Evolutionary conservation across 805 yeast genomes (phyloP).

Genomic region (Metschnikowia arizonensis): DNA sequence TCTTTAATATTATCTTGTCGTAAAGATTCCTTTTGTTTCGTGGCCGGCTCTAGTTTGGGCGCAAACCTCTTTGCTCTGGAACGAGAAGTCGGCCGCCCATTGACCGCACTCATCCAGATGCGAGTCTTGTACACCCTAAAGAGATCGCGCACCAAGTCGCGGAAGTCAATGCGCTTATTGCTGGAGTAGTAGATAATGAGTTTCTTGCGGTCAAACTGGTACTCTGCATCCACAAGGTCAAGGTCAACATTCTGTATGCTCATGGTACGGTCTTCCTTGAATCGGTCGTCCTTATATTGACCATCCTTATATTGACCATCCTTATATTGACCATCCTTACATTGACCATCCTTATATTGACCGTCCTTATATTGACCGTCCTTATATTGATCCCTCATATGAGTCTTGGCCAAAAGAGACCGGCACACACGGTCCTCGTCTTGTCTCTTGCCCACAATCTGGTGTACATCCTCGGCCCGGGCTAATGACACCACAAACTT

Average conservation of each 20-base stretch:
- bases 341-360: too few relatives aligned
- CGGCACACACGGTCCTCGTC: conserved; percentile 66
- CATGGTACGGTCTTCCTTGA: conserved; percentile 6
- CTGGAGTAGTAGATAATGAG: conserved; percentile 57
- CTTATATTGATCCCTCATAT: neutral
- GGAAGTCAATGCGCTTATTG: conserved; percentile 63
- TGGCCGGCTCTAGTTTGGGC: neutral
- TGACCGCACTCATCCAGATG: conserved; percentile 79
- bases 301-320: too few relatives aligned
- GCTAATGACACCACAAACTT: conserved; percentile 66
- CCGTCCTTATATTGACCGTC: too few relatives aligned
- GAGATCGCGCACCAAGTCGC: conserved; percentile 67
- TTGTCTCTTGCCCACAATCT: conserved; percentile 51
- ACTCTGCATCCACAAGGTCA: conserved; percentile 67
- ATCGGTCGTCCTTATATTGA: neutral
- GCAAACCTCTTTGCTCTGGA: neutral
- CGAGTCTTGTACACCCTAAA: conserved; percentile 74
- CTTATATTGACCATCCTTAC: too few relatives aligned
- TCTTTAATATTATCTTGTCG: neutral
- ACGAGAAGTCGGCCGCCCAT: conserved; percentile 31
- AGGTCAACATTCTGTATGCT: conserved; percentile 50
- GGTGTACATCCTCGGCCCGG: conserved; percentile 54
- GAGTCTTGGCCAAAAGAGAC: conserved; percentile 42
- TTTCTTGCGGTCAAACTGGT: conserved; percentile 77
- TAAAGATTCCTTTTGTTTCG: neutral